Conservation (phyloP, 208 protist genomes). For the Trypanosoma theileri region DNA sequence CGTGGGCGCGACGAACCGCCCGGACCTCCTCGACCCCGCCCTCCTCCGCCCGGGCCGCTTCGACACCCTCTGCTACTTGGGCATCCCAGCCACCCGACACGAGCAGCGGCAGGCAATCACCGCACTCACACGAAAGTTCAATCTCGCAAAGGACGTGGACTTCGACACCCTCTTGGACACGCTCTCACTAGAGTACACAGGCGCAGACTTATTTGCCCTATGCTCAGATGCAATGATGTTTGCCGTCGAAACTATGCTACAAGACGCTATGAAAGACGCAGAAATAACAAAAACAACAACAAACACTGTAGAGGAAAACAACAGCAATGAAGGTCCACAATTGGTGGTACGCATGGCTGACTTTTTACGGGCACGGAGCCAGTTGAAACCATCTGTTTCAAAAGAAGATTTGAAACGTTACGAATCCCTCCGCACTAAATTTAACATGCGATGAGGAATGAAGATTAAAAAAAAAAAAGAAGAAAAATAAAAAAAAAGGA, state of each 20-base stretch:
- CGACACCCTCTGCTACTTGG: slow-evolving; percentile 88
- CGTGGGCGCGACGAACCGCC: slow-evolving; percentile 92
- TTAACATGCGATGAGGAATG: slow-evolving; percentile 29
- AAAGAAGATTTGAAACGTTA: slow-evolving; percentile 71
- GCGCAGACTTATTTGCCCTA: slow-evolving; percentile 95
- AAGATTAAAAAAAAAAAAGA: background rate
- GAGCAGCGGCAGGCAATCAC: slow-evolving; percentile 81
- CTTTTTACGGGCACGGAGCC: slow-evolving; percentile 69
- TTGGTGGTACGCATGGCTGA: slow-evolving; percentile 71
- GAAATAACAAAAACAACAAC: background rate
- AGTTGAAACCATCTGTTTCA: slow-evolving; percentile 86
- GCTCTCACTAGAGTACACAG: slow-evolving; percentile 88
- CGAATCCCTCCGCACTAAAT: slow-evolving; percentile 69
- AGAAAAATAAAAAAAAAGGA: background rate
- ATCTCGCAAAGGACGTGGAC: slow-evolving; percentile 62
- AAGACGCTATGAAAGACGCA: slow-evolving; percentile 25
- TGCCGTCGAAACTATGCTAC: slow-evolving; percentile 88
- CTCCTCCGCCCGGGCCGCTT: slow-evolving; percentile 93
- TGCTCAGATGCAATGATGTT: slow-evolving; percentile 95
- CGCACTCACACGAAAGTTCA: slow-evolving; percentile 86
- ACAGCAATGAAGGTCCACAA: background rate
- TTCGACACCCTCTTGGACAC: slow-evolving; percentile 58
- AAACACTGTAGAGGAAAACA: background rate
- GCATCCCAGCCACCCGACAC: slow-evolving; percentile 65
- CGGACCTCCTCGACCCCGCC: slow-evolving; percentile 90